Base-by-base conservation (phyloP, 2,329 filamentous ascomycete genomes). In the Didymella segeticola region DNA sequence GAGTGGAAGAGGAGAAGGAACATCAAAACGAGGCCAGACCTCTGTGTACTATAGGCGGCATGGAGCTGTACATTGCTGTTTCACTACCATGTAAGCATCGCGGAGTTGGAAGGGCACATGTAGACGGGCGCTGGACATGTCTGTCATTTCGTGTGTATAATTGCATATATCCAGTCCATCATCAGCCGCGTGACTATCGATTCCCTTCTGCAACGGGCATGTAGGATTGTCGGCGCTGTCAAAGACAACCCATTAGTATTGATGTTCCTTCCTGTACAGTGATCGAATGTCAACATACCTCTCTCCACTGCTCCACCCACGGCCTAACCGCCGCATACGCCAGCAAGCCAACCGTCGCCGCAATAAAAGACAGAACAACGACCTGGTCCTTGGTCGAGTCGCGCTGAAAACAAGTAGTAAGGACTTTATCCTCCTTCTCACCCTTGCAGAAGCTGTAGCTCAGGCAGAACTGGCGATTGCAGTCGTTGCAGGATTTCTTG, bases 301-400 rank as follows among this genome's bases (percentile, higher is more conserved):
- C 79, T 58, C 80, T 69, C 78, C 82, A 85, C 59, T 78, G 79
- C 61, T 82, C 78, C 23, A 85, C 77, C 79, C 81, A 87, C 1
- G 86, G 86, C 68, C 83, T 81, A 14, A 86, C 68, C 5, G 79
- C 78, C 2, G 86, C 86, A 80, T 85, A 89, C 2, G 77, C 76
- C 58, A 89, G 72, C 58, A 89, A 67, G 4, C 83, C 82, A 8
- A 82, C 79, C 2, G 86, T 89, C 25, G 84, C 83, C 54, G 85
- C 76, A 34, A 89, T 86, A 67, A 89, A 89, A 22, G 87, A 81
- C 54, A 85, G 83, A 2, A 89, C 86, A 2, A 89, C 83, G 1
- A 83, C 80, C 68, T 87, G 79, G 61, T 89, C 86, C 67, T 89
- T 89, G 15, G 81, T 78, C n/a, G 85, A 87, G 68, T 89, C 86